These are phyloP conservation scores for Cryptosporidium ryanae DNA, from an alignment of 169 alveolate genomes.

Conservation along the genomic window DNA sequence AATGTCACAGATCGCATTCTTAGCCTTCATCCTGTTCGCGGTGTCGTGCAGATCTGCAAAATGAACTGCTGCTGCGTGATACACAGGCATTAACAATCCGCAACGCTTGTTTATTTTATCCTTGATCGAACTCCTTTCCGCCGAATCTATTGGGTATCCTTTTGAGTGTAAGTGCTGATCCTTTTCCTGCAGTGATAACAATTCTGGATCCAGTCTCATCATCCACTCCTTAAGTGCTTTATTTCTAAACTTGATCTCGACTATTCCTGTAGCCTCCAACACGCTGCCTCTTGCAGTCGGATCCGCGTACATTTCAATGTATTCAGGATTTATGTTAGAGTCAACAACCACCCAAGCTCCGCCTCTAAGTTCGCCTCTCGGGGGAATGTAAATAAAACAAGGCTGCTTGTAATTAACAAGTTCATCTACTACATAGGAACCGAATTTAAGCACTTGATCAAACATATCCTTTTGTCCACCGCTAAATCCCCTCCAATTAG, in stretches of 20 bases:
- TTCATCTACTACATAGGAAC: conserved; percentile 85
- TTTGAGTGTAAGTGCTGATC: conserved; percentile 65
- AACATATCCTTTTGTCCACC: conserved; percentile 89
- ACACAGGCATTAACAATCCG: conserved; percentile 78
- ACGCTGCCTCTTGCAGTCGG: conserved; percentile 84
- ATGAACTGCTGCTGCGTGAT: conserved; percentile 80
- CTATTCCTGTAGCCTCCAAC: conserved; percentile 85
- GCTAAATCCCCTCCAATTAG: conserved; percentile 85
- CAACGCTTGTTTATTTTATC: conserved; percentile 78
- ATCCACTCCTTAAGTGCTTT: conserved; percentile 80
- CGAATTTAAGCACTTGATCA: conserved; percentile 83
- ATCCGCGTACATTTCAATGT: conserved; percentile 88
- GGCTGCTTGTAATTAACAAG: conserved; percentile 85
- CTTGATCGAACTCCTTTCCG: conserved; percentile 75
- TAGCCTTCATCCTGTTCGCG: conserved; percentile 86
- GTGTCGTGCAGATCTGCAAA: conserved; percentile 88
- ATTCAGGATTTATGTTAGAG: conserved; percentile 83
- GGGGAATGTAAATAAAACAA: conserved; percentile 86
- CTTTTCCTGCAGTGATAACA: conserved; percentile 71
- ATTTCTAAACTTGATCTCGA: conserved; percentile 82
- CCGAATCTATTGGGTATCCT: conserved; percentile 73
- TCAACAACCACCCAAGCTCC: conserved; percentile 90
- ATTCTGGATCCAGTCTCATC: conserved; percentile 78
- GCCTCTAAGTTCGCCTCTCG: conserved; percentile 85
- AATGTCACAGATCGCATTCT: conserved; percentile 82